Evolutionary conservation across 257 asterid genomes (phyloP).

Genomic region (Catharanthus roseus): DNA sequence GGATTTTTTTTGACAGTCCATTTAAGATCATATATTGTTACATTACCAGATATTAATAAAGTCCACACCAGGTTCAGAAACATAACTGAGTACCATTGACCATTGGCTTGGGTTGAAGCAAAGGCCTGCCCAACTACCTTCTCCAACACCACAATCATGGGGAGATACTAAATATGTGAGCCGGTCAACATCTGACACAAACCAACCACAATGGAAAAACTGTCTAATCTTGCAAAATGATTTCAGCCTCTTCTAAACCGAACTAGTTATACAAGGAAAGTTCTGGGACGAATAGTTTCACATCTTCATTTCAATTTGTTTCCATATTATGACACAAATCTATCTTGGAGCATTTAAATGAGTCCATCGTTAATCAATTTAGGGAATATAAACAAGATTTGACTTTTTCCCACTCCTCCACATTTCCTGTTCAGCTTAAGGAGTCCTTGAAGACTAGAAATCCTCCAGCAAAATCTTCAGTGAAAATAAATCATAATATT

Average conservation of each 20-base stretch:
- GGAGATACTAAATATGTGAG: constrained; percentile 69
- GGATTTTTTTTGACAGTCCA: not conserved
- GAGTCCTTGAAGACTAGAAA: not conserved
- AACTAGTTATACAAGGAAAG: not conserved
- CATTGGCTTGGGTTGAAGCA: constrained; percentile 74
- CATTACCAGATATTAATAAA: not conserved
- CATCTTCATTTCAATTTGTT: too few species aligned
- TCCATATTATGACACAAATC: not conserved
- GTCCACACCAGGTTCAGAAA: constrained; percentile 4
- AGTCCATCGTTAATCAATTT: too few species aligned
- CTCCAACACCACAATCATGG: constrained; percentile 78
- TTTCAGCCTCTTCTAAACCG: not conserved
- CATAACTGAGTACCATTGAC: constrained; percentile 53
- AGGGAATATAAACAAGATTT: too few species aligned
- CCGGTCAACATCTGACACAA: constrained; percentile 49
- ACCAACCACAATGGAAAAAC: constrained; percentile 2
- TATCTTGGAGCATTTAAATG: too few species aligned
- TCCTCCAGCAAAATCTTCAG: not conserved
- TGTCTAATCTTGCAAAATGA: constrained; percentile 4
- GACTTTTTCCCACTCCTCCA: not conserved
- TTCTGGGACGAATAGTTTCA: too few species aligned
- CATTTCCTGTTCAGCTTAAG: not conserved
- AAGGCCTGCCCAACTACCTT: constrained; percentile 92
- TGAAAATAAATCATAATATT: not conserved
- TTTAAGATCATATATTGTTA: not conserved